These are phyloP conservation scores for Aspergillus funiculosus DNA, from an alignment of 495 filamentous ascomycete species.

Conservation along the genomic window DNA sequence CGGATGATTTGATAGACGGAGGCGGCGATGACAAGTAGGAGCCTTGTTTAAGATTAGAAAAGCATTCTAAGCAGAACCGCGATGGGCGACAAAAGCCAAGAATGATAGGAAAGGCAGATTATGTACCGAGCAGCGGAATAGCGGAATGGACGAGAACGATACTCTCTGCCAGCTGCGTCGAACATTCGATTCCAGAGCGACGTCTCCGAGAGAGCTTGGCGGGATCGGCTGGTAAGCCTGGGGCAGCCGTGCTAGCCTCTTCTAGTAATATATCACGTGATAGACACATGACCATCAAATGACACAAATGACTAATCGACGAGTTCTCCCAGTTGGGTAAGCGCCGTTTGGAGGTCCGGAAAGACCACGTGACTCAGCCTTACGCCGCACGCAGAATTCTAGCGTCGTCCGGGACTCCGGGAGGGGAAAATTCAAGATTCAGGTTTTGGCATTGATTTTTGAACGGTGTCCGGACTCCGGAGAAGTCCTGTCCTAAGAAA, in stretches of 20 bases:
- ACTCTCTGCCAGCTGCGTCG: too few species aligned
- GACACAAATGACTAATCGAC: too few species aligned
- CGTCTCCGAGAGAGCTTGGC: not conserved
- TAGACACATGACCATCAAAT: conserved; percentile 14
- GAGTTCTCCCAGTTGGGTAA: too few species aligned
- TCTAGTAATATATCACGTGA: conserved; percentile 10
- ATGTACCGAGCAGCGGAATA: not conserved
- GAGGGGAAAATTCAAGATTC: too few species aligned
- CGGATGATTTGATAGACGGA: conserved; percentile 1
- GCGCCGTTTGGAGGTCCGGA: too few species aligned
- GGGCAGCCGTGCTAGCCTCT: conserved; percentile 1
- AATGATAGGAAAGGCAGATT: not conserved
- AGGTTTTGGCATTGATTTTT: too few species aligned
- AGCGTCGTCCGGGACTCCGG: too few species aligned
- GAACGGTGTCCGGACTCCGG: too few species aligned
- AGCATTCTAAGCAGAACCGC: not conserved
- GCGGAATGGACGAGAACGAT: not conserved
- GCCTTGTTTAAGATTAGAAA: too few species aligned
- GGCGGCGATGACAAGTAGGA: too few species aligned
- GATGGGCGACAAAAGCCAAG: not conserved
- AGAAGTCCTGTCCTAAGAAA: too few species aligned
- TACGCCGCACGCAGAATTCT: conserved; percentile 4
- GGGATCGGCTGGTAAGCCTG: not conserved
- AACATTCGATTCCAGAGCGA: too few species aligned
- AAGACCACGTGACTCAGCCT: conserved; percentile 22